Base-by-base conservation (phyloP, 305 asterid genomes). In the Fraxinus paxiana region DNA sequence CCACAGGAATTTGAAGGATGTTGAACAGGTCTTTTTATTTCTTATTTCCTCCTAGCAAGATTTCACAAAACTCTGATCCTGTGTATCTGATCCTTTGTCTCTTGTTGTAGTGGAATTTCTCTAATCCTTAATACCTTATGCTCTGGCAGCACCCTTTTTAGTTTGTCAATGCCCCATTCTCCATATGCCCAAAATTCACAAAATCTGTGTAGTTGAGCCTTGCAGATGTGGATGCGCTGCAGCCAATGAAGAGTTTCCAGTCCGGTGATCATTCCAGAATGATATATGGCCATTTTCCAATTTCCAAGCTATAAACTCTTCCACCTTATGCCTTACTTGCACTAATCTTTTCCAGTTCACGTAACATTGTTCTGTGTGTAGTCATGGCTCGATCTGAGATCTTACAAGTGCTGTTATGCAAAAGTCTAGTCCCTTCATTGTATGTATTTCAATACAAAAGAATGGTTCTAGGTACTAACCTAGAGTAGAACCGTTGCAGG, bases 401-500 rank as follows among this genome's bases (percentile, higher is more conserved):
- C 38, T 67, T 67, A 63, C 6, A 30, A 67, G 20, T 67, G 73
- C 12, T 69, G 41, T 69, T 69, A 13, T 69, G 22, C 41, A 15
- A 34, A 69, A 69, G 41, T 28, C 74, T 15, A 13, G 12, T 69
- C 74, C 38, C 10, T 69, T 69, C n/a, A 1, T 30, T 69, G 74
- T 69, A 30, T 28, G 0, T 69, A 12, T 13, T 69, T 7, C 20
- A 30, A 15, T 28, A 69, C 38, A 28, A 30, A 69, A 30, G 10
- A 69, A 13, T 12, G 41, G 41, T 30, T 28, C 38, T 69, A 69
- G 74, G 22, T 79, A 28, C 88, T 88, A 81, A 88, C 86, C 48
- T 65, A 48, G 71, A 74, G 18, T 43, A 71, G 48, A 79, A 77
- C 31, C 20, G 20, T 78, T 86, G 85, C 94, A 93, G 97, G 97